Evolutionary conservation across 192 early-diverging fungal genomes (phyloP), one percentile per base, ranked within the genome.

Genomic region (Entomortierella beljakovae): DNA sequence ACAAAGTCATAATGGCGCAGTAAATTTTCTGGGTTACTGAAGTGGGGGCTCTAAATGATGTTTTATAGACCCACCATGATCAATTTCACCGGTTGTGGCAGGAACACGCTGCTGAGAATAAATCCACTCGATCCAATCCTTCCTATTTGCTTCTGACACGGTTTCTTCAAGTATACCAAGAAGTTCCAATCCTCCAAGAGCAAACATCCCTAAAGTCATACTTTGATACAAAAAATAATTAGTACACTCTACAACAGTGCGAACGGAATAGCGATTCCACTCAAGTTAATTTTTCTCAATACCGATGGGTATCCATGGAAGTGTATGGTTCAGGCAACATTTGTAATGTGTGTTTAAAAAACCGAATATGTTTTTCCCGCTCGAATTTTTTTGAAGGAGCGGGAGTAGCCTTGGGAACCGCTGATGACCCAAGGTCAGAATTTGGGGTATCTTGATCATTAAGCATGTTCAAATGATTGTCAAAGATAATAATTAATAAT

Each of bases 61-160:
- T 59, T 16, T n/a, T 81, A 55, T 43, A 43, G 8, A 11, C 42
- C 42, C 42, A 43, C 42, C 8, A 43, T 43, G 42, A 43, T 43
- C 18, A 40, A 32, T 58, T 26, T 75, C 66, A 16, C 76, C 56
- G 26, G 48, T 33, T 37, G 79, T 13, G 28, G 29, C 61, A 3
- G 88, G 89, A 15, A 86, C 51, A n/a, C 94, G 82, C 68, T 99
- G 97, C 81, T 98, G 96, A 22, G 89, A 92, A 85, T 98, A 99
- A 40, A 99, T 91, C 98, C 98, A 99, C 31, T 99, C 95, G 35
- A 98, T 88, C 89, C 92, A 95, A 29, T 80, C 87, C 20, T 72
- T 38, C 57, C 88, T 87, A 59, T 94, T 75, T 54, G 86, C 80
- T 13, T 81, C 80, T 0, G 86, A 61, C 15, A 95, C 35, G 6